Evolutionary conservation across 495 filamentous ascomycete species (phyloP), one percentile per base, ranked within the genome.

Genomic region (Aspergillus sclerotiicarbonarius): DNA sequence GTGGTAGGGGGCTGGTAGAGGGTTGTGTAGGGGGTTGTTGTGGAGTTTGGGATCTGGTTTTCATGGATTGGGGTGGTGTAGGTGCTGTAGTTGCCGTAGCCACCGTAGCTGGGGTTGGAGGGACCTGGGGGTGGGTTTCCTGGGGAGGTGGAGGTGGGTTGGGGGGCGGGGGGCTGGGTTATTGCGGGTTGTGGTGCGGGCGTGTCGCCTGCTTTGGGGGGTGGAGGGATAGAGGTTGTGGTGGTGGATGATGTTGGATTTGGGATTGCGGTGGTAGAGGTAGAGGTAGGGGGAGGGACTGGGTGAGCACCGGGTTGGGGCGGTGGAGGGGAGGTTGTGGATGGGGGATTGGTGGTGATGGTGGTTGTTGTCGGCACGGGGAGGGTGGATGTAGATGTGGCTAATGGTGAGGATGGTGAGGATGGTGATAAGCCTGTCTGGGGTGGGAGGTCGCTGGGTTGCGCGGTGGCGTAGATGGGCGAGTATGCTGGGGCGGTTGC

Each of bases 221-320:
- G 82, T 46, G 84, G 84, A 18, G 84, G 81, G 29, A 37, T 35
- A 19, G 16, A 30, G 48, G 46, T 21, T 16, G n/a, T 35, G 19
- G n/a, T 35, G 47, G 45, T 32, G 46, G 25, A 46, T 44, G 16
- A 6, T 21, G 25, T 39, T 65, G 56, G 41, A 37, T 55, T 15
- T 54, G 54, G 43, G 53, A 60, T 52, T 55, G 31, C 50, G 59
- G 54, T 32, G 49, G 68, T 30, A 35, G 71, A 32, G 7, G 68
- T 44, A 45, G 66, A 48, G 8, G 70, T 58, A 43, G 64, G 25
- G 10, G 62, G 56, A 6, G 74, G 70, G 6, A 58, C 48, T 9
- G 85, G 80, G 4, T 73, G 63, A 4, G 81, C 75, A 55, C 83
- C 86, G 25, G 86, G 86, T 60, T 88, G 87, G 2, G 87, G 86